Evolutionary conservation across 192 early-diverging fungal genomes (phyloP).

Genomic region (Neocallimastix lanati): DNA sequence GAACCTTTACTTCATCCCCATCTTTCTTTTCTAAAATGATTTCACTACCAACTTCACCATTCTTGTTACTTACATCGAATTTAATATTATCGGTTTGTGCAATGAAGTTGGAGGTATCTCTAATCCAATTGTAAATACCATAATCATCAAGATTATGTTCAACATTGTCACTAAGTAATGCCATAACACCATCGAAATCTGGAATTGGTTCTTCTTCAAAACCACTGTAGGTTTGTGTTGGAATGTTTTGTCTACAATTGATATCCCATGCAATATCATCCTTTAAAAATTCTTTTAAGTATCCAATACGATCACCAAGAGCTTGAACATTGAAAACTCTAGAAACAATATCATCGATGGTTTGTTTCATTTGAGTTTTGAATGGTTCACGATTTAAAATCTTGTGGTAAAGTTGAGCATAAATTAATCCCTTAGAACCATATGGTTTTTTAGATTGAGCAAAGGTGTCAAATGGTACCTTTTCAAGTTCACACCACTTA

Average conservation of each 20-base stretch:
- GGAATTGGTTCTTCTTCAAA: background rate
- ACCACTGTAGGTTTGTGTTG: background rate
- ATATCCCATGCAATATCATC: background rate
- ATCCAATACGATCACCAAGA: background rate
- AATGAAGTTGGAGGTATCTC: background rate
- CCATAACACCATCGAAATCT: background rate
- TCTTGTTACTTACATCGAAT: background rate
- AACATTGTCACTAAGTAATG: background rate
- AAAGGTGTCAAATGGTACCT: background rate
- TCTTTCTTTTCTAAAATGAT: background rate
- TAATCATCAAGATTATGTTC: background rate
- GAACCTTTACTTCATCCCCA: background rate
- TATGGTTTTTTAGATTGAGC: background rate
- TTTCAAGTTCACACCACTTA: background rate
- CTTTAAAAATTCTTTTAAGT: background rate
- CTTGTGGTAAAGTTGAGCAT: background rate
- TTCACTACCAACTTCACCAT: background rate
- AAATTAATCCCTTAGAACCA: background rate
- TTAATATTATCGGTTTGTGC: background rate
- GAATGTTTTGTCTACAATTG: background rate
- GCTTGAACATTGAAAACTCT: background rate
- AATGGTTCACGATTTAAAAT: background rate
- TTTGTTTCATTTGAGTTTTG: background rate
- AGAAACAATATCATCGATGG: background rate
- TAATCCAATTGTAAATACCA: background rate